Base-by-base conservation (phyloP, 2,329 filamentous ascomycete species). In the Daldinia sp. region DNA sequence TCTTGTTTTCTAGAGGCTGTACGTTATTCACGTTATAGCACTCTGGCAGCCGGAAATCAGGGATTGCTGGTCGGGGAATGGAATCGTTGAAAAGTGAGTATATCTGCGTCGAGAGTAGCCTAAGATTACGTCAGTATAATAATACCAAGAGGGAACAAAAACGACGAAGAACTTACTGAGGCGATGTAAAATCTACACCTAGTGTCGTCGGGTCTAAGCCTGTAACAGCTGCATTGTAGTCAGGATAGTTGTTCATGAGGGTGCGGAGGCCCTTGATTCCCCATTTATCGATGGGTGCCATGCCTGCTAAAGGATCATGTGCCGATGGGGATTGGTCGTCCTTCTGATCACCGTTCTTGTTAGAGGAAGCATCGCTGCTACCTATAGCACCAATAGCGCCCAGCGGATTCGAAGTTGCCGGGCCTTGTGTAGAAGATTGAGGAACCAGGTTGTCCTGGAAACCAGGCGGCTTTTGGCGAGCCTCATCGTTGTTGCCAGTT, bases 21-120 rank as follows among this genome's bases (percentile, higher is more conserved):
- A 90, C 88, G 68, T 91, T 91, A 68, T 85, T 88, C 37, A 91
- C 89, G 60, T 85, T 86, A 75, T 91, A 91, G 78, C 89, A 91
- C 51, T 91, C 89, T 0, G 89, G 89, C 33, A 91, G 79, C 12
- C 83, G 83, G 69, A 86, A 88, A 63, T 85, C 86, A 23, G 86
- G 85, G 35, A 89, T 82, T 3, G 86, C 82, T 41, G 88, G 87
- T 69, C 87, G 82, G 12, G 89, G 86, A 30, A 87, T 84, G n/a
- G 81, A 75, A 60, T 89, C 87, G 72, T 89, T 88, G 74, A 88
- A 89, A 23, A 90, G 78, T 0, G 88, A 90, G 76, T 87, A 90
- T 28, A 86, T 82, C 73, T 90, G 88, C 4, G 83, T 85, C 2
- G 88, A 88, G 42, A 91, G 82, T 30, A 82, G 79, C 12, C 87